phyloP scores from a whole-genome alignment of 495 filamentous ascomycete species.

The Staphylotrichum longicolle region DNA sequence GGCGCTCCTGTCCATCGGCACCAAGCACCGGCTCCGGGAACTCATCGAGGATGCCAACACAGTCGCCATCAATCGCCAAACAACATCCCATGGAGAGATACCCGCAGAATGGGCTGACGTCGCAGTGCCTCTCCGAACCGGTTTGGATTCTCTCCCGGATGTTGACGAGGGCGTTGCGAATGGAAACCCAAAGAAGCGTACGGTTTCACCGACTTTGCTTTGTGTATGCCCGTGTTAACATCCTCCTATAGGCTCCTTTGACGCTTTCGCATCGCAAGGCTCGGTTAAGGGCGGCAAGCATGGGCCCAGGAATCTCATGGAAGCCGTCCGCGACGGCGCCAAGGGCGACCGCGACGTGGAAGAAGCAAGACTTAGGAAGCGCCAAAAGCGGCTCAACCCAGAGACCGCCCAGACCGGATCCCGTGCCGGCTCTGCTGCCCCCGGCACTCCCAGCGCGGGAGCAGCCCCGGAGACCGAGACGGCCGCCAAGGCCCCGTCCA shows the following conservation, averaged over 20 bases:
- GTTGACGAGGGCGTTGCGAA: constrained; percentile 41
- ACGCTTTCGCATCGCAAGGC: constrained; percentile 16
- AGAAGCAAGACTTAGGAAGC: constrained; percentile 49
- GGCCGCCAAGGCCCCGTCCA: constrained; percentile 45
- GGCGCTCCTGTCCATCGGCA: constrained; percentile 69
- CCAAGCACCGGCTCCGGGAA: constrained; percentile 65
- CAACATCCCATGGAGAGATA: constrained; percentile 68
- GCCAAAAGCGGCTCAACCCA: constrained; percentile 46
- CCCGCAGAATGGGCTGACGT: constrained; percentile 68
- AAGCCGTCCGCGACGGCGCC: constrained; percentile 37
- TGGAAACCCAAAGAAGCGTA: constrained; percentile 63
- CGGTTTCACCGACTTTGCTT: constrained; percentile 12
- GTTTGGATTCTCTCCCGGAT: constrained; percentile 38
- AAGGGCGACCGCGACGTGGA: constrained; percentile 46
- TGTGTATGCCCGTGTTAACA: constrained; percentile 20
- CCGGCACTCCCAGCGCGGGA: constrained; percentile 49
- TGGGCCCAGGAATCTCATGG: constrained; percentile 35
- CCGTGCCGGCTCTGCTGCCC: constrained; percentile 45
- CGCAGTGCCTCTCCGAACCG: constrained; percentile 46
- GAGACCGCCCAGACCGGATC: constrained; percentile 39
- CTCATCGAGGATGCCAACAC: constrained; percentile 68
- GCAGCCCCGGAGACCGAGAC: constrained; percentile 44
- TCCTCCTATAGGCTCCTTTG: constrained; percentile 25
- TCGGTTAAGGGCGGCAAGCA: constrained; percentile 29
- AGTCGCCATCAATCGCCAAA: constrained; percentile 62